Conservation (phyloP, 257 asterid genomes). For the Marsdenia floribunda region DNA sequence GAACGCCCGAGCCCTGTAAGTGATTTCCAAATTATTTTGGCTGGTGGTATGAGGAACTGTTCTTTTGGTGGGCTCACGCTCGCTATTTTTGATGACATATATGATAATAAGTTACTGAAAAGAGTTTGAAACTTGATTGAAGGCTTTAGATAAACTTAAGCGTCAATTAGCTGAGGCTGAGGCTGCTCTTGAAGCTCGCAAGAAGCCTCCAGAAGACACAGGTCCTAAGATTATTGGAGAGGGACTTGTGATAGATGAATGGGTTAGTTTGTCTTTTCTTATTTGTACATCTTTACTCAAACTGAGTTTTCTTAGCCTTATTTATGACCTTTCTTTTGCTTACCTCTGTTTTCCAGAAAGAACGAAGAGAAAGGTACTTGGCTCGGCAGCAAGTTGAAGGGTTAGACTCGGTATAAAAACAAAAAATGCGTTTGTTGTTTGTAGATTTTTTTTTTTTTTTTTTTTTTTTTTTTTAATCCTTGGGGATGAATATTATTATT, state of each 20-base stretch:
- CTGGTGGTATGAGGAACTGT: neutral
- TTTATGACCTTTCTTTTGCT: neutral
- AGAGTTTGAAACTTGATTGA: slow-evolving; percentile 5
- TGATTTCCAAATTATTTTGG: neutral
- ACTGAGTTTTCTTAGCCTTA: neutral
- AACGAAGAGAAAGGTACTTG: slow-evolving; percentile 91
- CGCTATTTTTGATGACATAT: neutral
- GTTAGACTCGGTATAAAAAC: slow-evolving; percentile 53
- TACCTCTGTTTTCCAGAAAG: slow-evolving; percentile 47
- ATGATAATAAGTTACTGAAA: slow-evolving; percentile 4
- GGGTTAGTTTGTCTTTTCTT: slow-evolving; percentile 38
- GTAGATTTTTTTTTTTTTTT: neutral
- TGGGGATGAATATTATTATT: neutral
- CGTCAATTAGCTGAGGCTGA: slow-evolving; percentile 83
- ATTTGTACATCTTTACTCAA: neutral
- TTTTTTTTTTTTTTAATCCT: too few relatives aligned
- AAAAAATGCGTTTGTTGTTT: slow-evolving; percentile 9
- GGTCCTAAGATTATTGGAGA: slow-evolving; percentile 77
- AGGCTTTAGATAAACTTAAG: slow-evolving; percentile 78
- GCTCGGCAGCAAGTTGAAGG: slow-evolving; percentile 90
- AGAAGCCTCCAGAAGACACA: slow-evolving; percentile 69
- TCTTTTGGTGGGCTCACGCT: too few relatives aligned
- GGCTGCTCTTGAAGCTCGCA: slow-evolving; percentile 75
- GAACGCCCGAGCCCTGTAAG: slow-evolving; percentile 83
- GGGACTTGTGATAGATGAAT: slow-evolving; percentile 91